phyloP scores from a whole-genome alignment of 257 asterid species.

The Mitragyna speciosa region DNA sequence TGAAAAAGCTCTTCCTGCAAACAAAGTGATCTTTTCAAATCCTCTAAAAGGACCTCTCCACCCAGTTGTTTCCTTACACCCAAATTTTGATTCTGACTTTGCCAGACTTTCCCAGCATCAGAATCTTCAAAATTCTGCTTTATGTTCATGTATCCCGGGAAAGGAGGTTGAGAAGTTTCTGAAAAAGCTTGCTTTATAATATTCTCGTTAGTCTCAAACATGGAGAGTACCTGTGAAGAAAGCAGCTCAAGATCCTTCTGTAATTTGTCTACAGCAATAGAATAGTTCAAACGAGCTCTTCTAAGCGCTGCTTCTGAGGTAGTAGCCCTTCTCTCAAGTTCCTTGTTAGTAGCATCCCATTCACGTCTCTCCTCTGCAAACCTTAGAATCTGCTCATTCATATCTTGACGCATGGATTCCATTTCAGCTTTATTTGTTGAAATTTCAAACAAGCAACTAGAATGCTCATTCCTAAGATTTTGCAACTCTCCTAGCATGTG shows the following conservation, averaged over 20 bases:
- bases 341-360: conserved; percentile 64
- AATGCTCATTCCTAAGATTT: conserved; percentile 69
- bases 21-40: conserved; percentile 71
- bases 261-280: conserved; percentile 89
- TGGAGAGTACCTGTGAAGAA: conserved; percentile 88
- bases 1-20: conserved; percentile 76
- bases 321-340: conserved; percentile 74
- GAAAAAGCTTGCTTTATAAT: conserved; percentile 80
- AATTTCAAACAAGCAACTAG: conserved; percentile 69
- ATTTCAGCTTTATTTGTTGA: conserved; percentile 63
- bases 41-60: conserved; percentile 77
- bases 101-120: conserved; percentile 32
- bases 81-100: conserved; percentile 37
- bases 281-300: conserved; percentile 89
- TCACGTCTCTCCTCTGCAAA: conserved; percentile 65
- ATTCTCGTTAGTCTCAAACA: conserved; percentile 85
- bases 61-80: conserved; percentile 48
- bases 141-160: conserved; percentile 22
- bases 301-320: conserved; percentile 82
- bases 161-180: conserved; percentile 43
- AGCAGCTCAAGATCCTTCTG: conserved; percentile 95
- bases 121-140: conserved; percentile 38
- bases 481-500: conserved; percentile 78
- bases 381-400: conserved; percentile 55
- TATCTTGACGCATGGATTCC: conserved; percentile 58